A percentile compares a stretch with the other conserved stretches of the same genome.
These are phyloP conservation scores for Dictyostelium intermedium DNA, from an alignment of 78 protist genomes.

Conservation along the genomic window DNA sequence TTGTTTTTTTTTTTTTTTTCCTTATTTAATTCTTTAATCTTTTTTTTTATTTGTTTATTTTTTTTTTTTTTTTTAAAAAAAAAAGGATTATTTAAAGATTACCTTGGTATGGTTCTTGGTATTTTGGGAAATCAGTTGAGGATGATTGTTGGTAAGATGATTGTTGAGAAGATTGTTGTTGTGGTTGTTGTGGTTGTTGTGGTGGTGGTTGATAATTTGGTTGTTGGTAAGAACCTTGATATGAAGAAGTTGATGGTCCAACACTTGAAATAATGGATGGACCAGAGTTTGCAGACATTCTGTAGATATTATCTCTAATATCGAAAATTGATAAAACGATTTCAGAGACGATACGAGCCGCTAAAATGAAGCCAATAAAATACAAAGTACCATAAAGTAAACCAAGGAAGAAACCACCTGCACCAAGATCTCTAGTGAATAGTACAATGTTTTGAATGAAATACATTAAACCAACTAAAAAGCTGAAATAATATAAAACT, in stretches of 20 bases:
- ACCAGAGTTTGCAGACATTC: neutral
- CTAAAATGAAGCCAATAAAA: constrained; percentile 11
- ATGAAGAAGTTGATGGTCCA: neutral
- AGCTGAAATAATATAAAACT: constrained; percentile 33
- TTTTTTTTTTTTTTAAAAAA: neutral
- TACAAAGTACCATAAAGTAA: neutral
- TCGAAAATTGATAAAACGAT: constrained; percentile 39
- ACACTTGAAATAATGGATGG: neutral
- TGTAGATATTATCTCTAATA: constrained; percentile 57
- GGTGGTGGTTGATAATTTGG: neutral
- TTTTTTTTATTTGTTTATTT: no score
- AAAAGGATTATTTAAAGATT: neutral
- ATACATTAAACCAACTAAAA: constrained; percentile 17
- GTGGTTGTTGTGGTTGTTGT: neutral
- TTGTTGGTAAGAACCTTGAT: constrained; percentile 19
- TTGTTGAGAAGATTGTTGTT: neutral
- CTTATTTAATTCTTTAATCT: no score
- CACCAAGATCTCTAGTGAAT: constrained; percentile 1
- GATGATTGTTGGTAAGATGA: constrained; percentile 6
- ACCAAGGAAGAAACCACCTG: constrained; percentile 75
- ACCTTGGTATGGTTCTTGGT: constrained; percentile 58
- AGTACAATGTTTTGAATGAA: constrained; percentile 20
- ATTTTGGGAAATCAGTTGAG: neutral
- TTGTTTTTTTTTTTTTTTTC: no score
- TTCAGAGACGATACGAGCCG: constrained; percentile 26